Conservation (phyloP, 345 rosid genomes). For the Rubroshorea leprosula region DNA sequence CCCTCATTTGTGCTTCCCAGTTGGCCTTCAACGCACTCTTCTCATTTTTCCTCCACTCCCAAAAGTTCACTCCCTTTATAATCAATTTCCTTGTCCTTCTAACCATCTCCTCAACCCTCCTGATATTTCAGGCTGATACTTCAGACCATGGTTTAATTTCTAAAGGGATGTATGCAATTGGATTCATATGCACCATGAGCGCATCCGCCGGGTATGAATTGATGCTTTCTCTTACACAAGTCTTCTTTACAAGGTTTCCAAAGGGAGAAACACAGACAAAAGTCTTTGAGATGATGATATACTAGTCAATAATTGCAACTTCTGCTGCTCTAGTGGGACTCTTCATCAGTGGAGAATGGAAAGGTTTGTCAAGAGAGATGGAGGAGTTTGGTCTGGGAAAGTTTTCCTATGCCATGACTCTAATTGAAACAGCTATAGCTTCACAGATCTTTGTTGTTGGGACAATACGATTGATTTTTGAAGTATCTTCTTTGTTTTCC, state of each 20-base stretch:
- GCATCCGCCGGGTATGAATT: constrained; percentile 47
- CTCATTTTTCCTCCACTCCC: constrained; percentile 41
- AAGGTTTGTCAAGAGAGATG: constrained; percentile 35
- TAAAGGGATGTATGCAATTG: constrained; percentile 24
- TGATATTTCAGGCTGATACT: constrained; percentile 31
- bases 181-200: constrained; percentile 35
- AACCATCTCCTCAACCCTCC: constrained; percentile 48
- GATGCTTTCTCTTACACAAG: constrained; percentile 36
- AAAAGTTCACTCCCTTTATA: constrained; percentile 42
- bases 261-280: constrained; percentile 20
- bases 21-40: constrained; percentile 44
- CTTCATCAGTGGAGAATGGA: constrained; percentile 54
- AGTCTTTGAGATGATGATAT: constrained; percentile 30
- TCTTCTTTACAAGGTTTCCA: constrained; percentile 29
- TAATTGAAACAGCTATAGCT: constrained; percentile 31
- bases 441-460: constrained; percentile 48
- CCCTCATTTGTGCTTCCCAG: constrained; percentile 48
- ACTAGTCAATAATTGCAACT: constrained; percentile 18
- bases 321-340: constrained; percentile 33
- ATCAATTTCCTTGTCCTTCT: constrained; percentile 47
- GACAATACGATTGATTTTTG: constrained; percentile 40
- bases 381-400: constrained; percentile 41
- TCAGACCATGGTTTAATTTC: constrained; percentile 11
- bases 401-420: constrained; percentile 31
- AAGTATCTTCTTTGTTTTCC: constrained; percentile 58